A percentile compares a stretch with the other conserved stretches of the same genome.
Evolutionary conservation across 768 basidiomycete genomes (phyloP).

Genomic region (Pilatotrama ljubarskyi): DNA sequence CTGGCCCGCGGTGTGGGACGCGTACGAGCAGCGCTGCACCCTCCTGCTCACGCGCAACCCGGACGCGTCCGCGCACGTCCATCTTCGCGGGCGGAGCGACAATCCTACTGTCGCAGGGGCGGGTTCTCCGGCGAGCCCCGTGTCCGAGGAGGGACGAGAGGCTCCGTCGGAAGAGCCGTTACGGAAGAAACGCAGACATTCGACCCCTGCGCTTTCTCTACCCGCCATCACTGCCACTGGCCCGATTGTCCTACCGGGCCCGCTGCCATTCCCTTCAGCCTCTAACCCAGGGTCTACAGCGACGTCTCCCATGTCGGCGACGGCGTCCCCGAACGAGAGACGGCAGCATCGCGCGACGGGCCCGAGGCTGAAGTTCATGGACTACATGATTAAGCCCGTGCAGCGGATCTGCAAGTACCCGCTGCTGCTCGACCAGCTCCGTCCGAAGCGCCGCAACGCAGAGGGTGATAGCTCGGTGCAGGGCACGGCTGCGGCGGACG

Average conservation of each 20-base stretch:
- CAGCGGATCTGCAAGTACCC: slow-evolving; percentile 97
- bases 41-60: slow-evolving; percentile 42
- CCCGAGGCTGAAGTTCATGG: slow-evolving; percentile 62
- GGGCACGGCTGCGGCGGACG: slow-evolving; percentile 10
- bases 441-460: slow-evolving; percentile 12
- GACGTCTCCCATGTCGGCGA: neutral
- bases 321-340: neutral
- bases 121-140: neutral
- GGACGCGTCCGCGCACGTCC: neutral
- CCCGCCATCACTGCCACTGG: neutral
- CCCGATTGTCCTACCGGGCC: neutral
- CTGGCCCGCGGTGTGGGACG: slow-evolving; percentile 74
- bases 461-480: neutral
- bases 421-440: slow-evolving; percentile 77
- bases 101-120: neutral
- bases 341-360: neutral
- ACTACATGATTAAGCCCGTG: slow-evolving; percentile 96
- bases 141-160: slow-evolving; percentile 3
- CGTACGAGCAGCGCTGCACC: slow-evolving; percentile 77
- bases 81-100: slow-evolving; percentile 3
- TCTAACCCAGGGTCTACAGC: slow-evolving; percentile 2
- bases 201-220: slow-evolving; percentile 19
- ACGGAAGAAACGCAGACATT: slow-evolving; percentile 25
- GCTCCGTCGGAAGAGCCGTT: neutral
- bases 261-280: slow-evolving; percentile 4